A percentile compares a stretch with the other conserved stretches of the same genome.
phyloP scores from a whole-genome alignment of 129 eudicot species.

The Apium graveolens region DNA sequence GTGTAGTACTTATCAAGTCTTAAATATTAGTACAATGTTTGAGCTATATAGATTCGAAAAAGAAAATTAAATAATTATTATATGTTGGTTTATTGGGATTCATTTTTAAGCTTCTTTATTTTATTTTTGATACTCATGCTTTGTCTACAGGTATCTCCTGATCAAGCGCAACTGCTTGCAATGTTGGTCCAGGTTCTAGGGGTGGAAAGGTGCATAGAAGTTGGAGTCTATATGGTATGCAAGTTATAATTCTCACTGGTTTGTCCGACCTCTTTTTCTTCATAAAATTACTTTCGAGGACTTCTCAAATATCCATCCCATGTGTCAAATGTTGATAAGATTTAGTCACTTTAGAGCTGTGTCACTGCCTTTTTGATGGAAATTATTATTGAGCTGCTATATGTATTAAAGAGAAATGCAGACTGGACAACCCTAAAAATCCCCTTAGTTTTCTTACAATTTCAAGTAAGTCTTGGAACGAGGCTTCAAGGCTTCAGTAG shows the following conservation, averaged over 20 bases:
- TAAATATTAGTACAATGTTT: background rate
- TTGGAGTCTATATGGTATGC: constrained; percentile 81
- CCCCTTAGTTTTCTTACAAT: no score
- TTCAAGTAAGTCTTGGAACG: background rate
- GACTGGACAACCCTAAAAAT: no score
- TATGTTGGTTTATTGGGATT: background rate
- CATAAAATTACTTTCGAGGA: background rate
- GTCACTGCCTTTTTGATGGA: background rate
- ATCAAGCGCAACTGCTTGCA: constrained; percentile 93
- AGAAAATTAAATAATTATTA: background rate
- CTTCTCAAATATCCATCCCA: background rate
- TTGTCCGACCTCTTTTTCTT: background rate
- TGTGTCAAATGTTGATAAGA: background rate
- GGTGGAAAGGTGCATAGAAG: constrained; percentile 76
- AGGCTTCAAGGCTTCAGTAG: background rate
- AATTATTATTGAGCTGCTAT: background rate
- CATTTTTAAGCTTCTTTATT: no score
- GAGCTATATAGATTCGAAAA: background rate
- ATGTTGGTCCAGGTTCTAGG: constrained; percentile 94
- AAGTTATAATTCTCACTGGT: background rate
- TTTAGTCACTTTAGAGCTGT: background rate
- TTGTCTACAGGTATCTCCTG: constrained; percentile 69
- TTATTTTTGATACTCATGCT: background rate
- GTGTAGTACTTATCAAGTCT: no score
- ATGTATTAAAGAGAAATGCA: no score